Evolutionary conservation across 768 basidiomycete genomes (phyloP), one percentile per base, ranked within the genome.

Genomic region (Lentinula edodes): DNA sequence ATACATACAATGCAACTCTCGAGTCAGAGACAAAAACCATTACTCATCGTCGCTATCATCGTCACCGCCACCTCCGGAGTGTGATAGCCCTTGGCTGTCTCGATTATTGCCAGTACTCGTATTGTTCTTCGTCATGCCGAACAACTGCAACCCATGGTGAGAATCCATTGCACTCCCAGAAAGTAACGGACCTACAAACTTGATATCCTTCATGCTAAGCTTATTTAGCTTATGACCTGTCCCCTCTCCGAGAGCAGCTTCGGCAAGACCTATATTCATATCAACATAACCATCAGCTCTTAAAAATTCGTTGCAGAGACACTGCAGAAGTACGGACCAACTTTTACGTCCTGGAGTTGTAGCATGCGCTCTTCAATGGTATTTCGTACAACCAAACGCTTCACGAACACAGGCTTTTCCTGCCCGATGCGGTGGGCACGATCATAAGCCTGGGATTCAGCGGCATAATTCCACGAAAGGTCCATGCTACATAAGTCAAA

Each of bases 321-420:
- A 60, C 12, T n/a, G 6, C 10, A 23, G n/a, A 2, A 36, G 23
- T 50, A 67, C 77, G 35, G 52, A 81, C 83, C 80, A 45, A 75
- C 76, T 73, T 90, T 90, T 13, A 84, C 83, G 6, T 86, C 83
- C 68, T 91, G 90, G 10, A 94, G 73, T 18, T 75, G 76, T 50
- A 90, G 74, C 79, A 94, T 85, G 85, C 90, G 82, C 67, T 93
- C 88, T 71, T 93, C 92, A 57, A 89, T 86, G 2, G 88, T 88
- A 65, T 89, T 72, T 63, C 80, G 76, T 7, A 90, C 82, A 10
- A 89, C 82, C 2, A 89, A 74, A 20, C 88, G 84, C 68, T 88
- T 87, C 62, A 90, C 81, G 64, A 77, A 81, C 1, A 90, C 89
- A 34, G 81, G 72, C 67, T 89, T 89, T 63, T 85, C 81, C 68